Base-by-base conservation (phyloP, 2,329 filamentous ascomycete genomes). In the Penicillium nordicum region DNA sequence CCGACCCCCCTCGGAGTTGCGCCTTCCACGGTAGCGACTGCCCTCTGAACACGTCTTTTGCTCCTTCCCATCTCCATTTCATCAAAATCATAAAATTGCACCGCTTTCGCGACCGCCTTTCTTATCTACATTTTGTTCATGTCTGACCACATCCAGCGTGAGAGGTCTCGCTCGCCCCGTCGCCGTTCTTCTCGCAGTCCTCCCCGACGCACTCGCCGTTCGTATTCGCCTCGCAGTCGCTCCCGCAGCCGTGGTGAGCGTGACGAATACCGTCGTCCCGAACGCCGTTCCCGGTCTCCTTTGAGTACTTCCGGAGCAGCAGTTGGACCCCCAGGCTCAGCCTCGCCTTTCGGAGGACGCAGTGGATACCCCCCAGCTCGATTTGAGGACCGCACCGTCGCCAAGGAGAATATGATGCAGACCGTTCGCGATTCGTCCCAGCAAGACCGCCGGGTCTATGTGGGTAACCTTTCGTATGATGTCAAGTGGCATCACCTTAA, bases 401-500 rank as follows among this genome's bases (percentile, higher is more conserved):
- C 89, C 69, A 92, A 94, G 78, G 92, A 96, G 78, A 88, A 92
- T 75, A 97, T 96, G 91, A 95, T 97, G 90, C 88, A 87, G 78
- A 92, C 86, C 73, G 88, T 97, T 69, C 88, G 92, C 73, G 94
- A 97, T 72, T 89, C 90, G 44, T 97, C 94, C 60, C 94, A 97
- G 76, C 94, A 99, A 79, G 94, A 99, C 83, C 93, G 94, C 73
- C 92, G 94, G 66, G 94, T 99, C 85, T 99, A 99, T 76, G 94
- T 99, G 75, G 94, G 94, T 78, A 99, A 99, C 76, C 84, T 99
- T 68, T 94, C 92, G 48, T 99, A 99, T 82, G 94, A 99, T 82
- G 94, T 99, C 76, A 99, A 99, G 82, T 99, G 94, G 94, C 93
- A 97, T 82, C 94, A 97, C 73, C 86, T 99, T 62, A 99, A 99